phyloP scores from a whole-genome alignment of 1,139 yeast species.

The Protomyces arabidopsidicola region DNA sequence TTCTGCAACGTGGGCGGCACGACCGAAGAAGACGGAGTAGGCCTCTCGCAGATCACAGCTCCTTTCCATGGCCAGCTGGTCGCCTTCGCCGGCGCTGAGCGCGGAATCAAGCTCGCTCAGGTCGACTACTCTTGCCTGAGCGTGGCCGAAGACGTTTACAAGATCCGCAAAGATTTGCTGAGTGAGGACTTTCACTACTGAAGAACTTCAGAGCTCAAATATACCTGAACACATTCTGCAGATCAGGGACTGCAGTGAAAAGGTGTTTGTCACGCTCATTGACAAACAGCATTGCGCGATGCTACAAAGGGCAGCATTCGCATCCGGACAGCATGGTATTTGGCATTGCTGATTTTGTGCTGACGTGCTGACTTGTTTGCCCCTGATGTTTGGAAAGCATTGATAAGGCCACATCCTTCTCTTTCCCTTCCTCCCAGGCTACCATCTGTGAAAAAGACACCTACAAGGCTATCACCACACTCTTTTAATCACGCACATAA shows the following conservation, averaged over 20 bases:
- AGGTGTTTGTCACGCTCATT: too few species aligned
- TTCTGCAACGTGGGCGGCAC: conserved; percentile 33
- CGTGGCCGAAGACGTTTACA: conserved; percentile 32
- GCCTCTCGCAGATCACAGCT: conserved; percentile 18
- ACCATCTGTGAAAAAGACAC: neutral
- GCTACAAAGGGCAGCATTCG: neutral
- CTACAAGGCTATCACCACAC: neutral
- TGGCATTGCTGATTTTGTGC: neutral
- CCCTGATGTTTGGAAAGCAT: neutral
- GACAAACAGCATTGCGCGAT: too few species aligned
- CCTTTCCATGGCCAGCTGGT: conserved; percentile 24
- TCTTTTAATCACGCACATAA: neutral
- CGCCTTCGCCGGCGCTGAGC: conserved; percentile 13
- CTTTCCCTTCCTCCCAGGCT: neutral
- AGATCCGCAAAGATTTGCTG: conserved; percentile 30
- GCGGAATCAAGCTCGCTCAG: conserved; percentile 30
- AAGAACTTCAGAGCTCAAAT: neutral
- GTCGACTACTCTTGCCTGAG: conserved; percentile 25
- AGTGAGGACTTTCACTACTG: conserved; percentile 32
- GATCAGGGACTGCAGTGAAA: too few species aligned
- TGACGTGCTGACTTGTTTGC: neutral
- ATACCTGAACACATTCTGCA: too few species aligned
- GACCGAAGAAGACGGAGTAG: conserved; percentile 16
- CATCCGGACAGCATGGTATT: neutral
- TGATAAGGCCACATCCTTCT: neutral